Conservation (phyloP, 495 filamentous ascomycete genomes). For the Hypoxylon intermedium region DNA sequence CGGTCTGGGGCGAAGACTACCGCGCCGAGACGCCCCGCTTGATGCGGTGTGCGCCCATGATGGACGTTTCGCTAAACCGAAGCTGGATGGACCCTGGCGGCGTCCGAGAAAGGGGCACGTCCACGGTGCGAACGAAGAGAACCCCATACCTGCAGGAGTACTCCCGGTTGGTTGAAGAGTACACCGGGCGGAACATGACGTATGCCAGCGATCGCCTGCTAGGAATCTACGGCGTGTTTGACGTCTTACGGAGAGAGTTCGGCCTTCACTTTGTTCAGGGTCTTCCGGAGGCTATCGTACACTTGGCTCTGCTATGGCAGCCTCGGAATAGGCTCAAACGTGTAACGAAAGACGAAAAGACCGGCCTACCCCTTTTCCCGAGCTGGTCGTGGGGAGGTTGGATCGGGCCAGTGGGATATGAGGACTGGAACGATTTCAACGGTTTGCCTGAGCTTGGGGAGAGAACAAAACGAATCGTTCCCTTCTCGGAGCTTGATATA, state of each 20-base stretch:
- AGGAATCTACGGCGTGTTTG: slow-evolving; percentile 26
- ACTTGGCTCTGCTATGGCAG: slow-evolving; percentile 29
- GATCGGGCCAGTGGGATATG: slow-evolving; percentile 1
- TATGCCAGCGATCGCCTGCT: slow-evolving; percentile 13
- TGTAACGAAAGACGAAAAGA: not conserved
- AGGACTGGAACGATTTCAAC: not conserved
- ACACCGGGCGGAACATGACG: slow-evolving; percentile 21
- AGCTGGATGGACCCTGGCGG: not conserved
- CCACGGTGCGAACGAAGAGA: not conserved
- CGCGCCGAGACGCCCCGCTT: not conserved
- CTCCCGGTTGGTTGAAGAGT: slow-evolving; percentile 19
- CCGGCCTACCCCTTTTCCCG: slow-evolving; percentile 8
- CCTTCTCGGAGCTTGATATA: not conserved
- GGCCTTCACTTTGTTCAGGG: slow-evolving; percentile 19
- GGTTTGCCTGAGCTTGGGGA: not conserved
- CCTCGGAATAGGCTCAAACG: slow-evolving; percentile 7
- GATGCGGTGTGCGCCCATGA: not conserved
- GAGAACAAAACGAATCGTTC: not conserved
- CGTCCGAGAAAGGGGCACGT: not conserved
- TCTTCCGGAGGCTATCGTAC: slow-evolving; percentile 21
- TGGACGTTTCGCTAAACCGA: not conserved
- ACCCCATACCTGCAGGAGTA: slow-evolving; percentile 25
- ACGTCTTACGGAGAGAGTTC: slow-evolving; percentile 10
- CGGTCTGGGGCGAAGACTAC: slow-evolving; percentile 1
- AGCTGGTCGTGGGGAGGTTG: slow-evolving; percentile 37